Percentiles rank a stretch among this genome's conserved stretches.
Conservation (phyloP, 345 rosid genomes). For the Hibiscus trionum region DNA sequence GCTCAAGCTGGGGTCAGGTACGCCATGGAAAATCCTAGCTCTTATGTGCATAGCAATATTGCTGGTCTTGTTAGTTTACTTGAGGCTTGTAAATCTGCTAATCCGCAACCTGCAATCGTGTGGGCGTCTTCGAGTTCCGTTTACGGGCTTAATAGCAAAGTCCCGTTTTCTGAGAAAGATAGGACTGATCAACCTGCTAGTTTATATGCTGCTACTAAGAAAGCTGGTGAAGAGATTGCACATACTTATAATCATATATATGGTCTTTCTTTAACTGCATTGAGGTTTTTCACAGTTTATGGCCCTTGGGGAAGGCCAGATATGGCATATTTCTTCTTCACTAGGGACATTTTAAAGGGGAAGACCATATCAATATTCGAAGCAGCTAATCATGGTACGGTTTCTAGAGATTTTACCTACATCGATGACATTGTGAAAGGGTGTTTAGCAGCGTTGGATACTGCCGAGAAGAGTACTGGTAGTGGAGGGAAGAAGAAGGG, state of each 20-base stretch:
- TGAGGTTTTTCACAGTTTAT: conserved; percentile 80
- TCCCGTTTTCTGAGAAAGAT: conserved; percentile 82
- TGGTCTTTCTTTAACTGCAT: conserved; percentile 75
- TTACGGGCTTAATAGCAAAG: conserved; percentile 76
- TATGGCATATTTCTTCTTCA: conserved; percentile 92
- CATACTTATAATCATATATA: conserved; percentile 90
- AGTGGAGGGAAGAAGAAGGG: conserved; percentile 87
- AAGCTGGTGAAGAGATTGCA: conserved; percentile 92
- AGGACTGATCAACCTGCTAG: conserved; percentile 96
- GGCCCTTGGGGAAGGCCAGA: conserved; percentile 97
- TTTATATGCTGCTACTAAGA: conserved; percentile 83
- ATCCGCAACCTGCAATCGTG: conserved; percentile 80
- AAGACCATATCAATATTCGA: conserved; percentile 66
- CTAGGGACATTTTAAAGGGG: conserved; percentile 65
- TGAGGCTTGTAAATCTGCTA: conserved; percentile 68
- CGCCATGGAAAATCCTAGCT: conserved; percentile 80
- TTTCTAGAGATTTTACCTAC: conserved; percentile 91
- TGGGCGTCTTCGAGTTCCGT: conserved; percentile 93
- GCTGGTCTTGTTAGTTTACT: conserved; percentile 75
- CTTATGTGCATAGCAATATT: conserved; percentile 79
- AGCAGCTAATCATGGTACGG: conserved; percentile 56
- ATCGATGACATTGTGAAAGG: conserved; percentile 93
- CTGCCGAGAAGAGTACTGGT: conserved; percentile 91
- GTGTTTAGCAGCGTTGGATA: conserved; percentile 72
- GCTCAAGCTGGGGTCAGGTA: conserved; percentile 93